Conservation (phyloP, 345 rosid genomes). For the Boechera divaricarpa region DNA sequence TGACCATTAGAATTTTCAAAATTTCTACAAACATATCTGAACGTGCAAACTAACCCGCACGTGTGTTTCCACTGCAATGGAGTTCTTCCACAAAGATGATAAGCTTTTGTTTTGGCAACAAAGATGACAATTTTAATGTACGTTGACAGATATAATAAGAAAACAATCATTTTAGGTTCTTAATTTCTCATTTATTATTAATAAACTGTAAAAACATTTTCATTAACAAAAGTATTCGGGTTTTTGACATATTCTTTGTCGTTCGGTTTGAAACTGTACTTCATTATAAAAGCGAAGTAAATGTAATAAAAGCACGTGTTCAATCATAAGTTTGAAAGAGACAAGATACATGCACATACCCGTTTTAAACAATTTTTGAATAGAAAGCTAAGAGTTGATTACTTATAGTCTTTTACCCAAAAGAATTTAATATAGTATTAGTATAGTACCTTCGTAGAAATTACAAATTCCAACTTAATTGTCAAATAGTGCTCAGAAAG, state of each 20-base stretch:
- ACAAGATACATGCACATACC: conserved; percentile 34
- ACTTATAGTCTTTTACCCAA: neutral
- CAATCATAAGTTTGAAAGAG: conserved; percentile 37
- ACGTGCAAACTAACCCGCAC: conserved; percentile 21
- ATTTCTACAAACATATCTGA: neutral
- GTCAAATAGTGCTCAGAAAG: neutral
- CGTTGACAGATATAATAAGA: neutral
- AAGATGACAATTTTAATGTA: neutral
- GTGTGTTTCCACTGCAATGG: conserved; percentile 15
- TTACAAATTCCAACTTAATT: neutral
- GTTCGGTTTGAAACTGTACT: neutral
- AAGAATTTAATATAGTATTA: neutral
- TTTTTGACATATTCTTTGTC: conserved; percentile 8
- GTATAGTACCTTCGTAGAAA: neutral
- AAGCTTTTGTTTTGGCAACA: neutral
- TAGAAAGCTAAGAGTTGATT: neutral
- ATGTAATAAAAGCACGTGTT: conserved; percentile 38
- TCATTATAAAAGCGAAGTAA: neutral
- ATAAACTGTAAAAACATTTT: neutral
- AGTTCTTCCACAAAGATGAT: neutral
- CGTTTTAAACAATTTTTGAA: neutral
- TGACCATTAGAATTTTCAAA: conserved; percentile 35
- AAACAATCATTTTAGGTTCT: neutral
- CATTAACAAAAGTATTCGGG: neutral
- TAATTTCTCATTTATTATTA: neutral